phyloP scores from a whole-genome alignment of 805 yeast species.

The Candida khao-thaluensis region DNA sequence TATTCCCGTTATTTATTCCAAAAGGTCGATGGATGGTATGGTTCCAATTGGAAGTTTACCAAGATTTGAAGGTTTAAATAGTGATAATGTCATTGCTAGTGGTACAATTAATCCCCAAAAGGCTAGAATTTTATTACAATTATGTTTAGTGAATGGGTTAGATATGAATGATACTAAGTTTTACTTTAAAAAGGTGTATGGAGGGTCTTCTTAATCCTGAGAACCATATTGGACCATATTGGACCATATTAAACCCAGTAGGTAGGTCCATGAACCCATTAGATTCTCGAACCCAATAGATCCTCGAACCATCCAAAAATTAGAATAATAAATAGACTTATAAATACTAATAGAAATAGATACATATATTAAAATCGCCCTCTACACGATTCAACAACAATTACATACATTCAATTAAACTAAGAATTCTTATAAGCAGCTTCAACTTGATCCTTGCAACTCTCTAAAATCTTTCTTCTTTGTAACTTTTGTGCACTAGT shows the following conservation, averaged over 20 bases:
- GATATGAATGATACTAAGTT: constrained; percentile 38
- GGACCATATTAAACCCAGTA: too few species aligned
- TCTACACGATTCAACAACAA: too few species aligned
- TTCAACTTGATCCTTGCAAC: constrained; percentile 67
- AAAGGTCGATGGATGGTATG: constrained; percentile 70
- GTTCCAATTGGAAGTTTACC: constrained; percentile 55
- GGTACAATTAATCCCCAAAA: constrained; percentile 69
- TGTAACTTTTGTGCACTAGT: constrained; percentile 96
- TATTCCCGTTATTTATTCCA: constrained; percentile 61
- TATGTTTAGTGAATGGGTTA: constrained; percentile 48
- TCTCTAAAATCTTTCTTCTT: constrained; percentile 80
- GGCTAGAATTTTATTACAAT: constrained; percentile 55
- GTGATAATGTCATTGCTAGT: constrained; percentile 51
- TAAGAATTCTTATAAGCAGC: constrained; percentile 45
- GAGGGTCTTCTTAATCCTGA: constrained; percentile 38
- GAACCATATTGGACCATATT: too few species aligned
- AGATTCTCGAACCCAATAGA: too few species aligned
- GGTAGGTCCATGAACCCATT: too few species aligned
- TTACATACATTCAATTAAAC: constrained; percentile 1
- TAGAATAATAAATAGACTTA: too few species aligned
- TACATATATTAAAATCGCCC: too few species aligned
- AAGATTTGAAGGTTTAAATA: constrained; percentile 18
- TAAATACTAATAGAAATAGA: too few species aligned
- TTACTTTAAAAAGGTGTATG: constrained; percentile 53
- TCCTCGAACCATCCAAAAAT: too few species aligned